These are phyloP conservation scores for Nelumbo lutea DNA, from an alignment of 164 flowering plant genomes.

Conservation along the genomic window DNA sequence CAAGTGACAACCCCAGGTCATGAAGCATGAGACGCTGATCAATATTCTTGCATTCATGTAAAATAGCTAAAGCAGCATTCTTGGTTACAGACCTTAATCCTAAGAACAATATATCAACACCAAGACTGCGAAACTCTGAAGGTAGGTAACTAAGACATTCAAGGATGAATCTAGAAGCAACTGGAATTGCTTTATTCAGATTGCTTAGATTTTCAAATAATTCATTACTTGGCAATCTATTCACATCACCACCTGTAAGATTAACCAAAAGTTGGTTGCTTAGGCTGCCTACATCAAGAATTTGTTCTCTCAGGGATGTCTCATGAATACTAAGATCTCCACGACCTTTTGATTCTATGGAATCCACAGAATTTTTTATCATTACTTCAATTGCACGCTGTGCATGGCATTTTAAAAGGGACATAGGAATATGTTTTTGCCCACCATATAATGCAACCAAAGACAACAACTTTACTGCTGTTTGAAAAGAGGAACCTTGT, in stretches of 20 bases:
- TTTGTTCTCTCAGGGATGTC: conserved; percentile 6
- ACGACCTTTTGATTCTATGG: conserved; percentile 13
- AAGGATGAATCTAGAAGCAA: conserved; percentile 57
- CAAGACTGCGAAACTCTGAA: conserved; percentile 66
- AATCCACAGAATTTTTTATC: conserved; percentile 38
- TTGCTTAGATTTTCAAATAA: not conserved
- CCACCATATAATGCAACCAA: conserved; percentile 64
- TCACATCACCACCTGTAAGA: not conserved
- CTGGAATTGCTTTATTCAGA: conserved; percentile 21
- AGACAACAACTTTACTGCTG: conserved; percentile 72
- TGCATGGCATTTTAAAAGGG: conserved; percentile 70
- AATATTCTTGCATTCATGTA: conserved; percentile 48
- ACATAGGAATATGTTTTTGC: conserved; percentile 44
- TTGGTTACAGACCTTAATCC: conserved; percentile 50
- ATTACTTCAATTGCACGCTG: conserved; percentile 62
- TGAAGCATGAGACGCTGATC: conserved; percentile 80
- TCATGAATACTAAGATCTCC: conserved; percentile 14
- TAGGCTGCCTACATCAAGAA: conserved; percentile 9
- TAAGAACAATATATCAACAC: conserved; percentile 65
- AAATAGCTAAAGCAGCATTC: conserved; percentile 53
- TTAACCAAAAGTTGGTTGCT: conserved; percentile 1
- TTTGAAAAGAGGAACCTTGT: conserved; percentile 59
- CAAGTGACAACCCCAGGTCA: conserved; percentile 81
- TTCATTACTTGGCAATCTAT: conserved; percentile 9
- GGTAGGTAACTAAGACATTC: conserved; percentile 76